phyloP scores from a whole-genome alignment of 306 rosid species.

The Neltuma alba region DNA sequence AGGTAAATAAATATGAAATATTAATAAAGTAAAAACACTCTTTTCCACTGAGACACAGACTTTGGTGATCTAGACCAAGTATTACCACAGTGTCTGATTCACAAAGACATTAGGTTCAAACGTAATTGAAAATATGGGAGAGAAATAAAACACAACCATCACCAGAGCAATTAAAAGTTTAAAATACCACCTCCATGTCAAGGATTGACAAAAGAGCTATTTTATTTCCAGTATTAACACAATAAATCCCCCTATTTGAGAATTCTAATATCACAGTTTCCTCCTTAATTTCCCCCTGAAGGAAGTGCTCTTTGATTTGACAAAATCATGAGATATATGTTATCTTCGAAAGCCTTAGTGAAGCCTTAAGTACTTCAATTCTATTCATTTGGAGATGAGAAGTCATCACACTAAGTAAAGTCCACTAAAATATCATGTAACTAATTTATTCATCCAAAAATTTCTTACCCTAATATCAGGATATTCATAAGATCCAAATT shows the following conservation, averaged over 20 bases:
- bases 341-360: background rate
- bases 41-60: slow-evolving; percentile 20
- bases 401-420: slow-evolving; percentile 10
- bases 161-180: too few relatives aligned
- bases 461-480: slow-evolving; percentile 79
- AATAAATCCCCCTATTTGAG: background rate
- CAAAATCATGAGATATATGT: background rate
- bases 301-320: background rate
- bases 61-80: background rate
- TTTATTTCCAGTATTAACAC: background rate
- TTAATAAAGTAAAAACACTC: slow-evolving; percentile 3
- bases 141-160: background rate
- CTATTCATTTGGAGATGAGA: slow-evolving; percentile 31
- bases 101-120: slow-evolving; percentile 23
- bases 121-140: background rate
- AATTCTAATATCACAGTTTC: background rate
- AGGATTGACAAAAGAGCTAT: too few relatives aligned
- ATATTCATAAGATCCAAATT: slow-evolving; percentile 85
- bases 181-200: background rate
- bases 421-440: slow-evolving; percentile 25
- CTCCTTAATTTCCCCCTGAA: background rate
- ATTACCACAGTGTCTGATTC: slow-evolving; percentile 2
- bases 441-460: background rate
- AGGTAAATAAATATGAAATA: background rate
- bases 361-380: background rate